Conservation (phyloP, 2,329 filamentous ascomycete genomes). For the Phoma herbarum region DNA sequence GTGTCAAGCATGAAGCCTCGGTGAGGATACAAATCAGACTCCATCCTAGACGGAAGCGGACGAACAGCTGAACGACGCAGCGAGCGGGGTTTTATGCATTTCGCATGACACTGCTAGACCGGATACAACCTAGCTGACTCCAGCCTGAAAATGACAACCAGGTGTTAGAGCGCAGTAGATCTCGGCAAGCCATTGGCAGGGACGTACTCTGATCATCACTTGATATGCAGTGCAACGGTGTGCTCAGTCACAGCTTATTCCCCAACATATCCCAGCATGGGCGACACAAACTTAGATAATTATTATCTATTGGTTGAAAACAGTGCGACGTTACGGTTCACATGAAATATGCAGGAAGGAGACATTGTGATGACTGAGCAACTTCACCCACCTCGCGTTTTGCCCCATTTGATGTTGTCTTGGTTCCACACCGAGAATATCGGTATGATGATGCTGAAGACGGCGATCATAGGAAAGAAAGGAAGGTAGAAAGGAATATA, state of each 20-base stretch:
- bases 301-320: background rate
- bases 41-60: background rate
- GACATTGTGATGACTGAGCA: background rate
- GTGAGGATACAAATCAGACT: background rate
- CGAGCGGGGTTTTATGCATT: background rate
- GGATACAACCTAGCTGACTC: background rate
- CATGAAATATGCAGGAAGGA: background rate
- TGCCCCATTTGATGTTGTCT: background rate
- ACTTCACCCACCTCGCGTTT: background rate
- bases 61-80: background rate
- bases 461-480: background rate
- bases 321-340: background rate
- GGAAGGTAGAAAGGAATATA: background rate
- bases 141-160: background rate
- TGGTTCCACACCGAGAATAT: background rate
- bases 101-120: background rate
- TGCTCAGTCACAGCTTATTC: background rate
- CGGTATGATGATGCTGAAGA: background rate
- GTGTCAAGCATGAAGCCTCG: background rate
- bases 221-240: background rate
- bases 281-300: background rate
- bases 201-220: background rate
- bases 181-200: background rate
- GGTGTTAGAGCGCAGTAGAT: background rate
- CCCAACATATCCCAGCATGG: no score